Conservation (phyloP, 2,329 filamentous ascomycete genomes). For the Hymenotorrendiella dingleyae region DNA sequence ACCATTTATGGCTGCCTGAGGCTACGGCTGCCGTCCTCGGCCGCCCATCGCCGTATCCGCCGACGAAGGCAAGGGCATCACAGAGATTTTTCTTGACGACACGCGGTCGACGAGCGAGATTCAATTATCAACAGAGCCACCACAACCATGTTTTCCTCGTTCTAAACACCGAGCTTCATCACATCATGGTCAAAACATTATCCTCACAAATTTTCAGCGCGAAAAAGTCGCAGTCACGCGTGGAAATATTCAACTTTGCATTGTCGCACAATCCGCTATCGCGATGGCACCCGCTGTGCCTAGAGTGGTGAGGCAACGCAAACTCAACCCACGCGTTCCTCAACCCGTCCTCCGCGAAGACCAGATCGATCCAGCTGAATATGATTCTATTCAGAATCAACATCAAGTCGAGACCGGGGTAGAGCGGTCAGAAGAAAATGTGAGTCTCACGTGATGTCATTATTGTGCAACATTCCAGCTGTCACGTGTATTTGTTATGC, state of each 20-base stretch:
- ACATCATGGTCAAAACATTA: slow-evolving; percentile 22
- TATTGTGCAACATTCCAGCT: slow-evolving; percentile 9
- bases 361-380: slow-evolving; percentile 80
- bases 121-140: slow-evolving; percentile 25
- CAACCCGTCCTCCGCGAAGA: slow-evolving; percentile 68
- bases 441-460: slow-evolving; percentile 47
- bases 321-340: slow-evolving; percentile 40
- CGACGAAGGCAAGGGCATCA: too few relatives aligned
- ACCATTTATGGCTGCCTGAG: not conserved
- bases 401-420: slow-evolving; percentile 90
- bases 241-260: slow-evolving; percentile 13
- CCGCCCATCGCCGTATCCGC: too few relatives aligned
- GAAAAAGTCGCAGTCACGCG: slow-evolving; percentile 22
- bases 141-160: slow-evolving; percentile 17
- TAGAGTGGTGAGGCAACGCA: slow-evolving; percentile 46
- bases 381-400: slow-evolving; percentile 68
- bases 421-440: slow-evolving; percentile 94
- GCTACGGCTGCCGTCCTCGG: not conserved
- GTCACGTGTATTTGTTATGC: slow-evolving; percentile 3
- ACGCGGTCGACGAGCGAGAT: slow-evolving; percentile 2
- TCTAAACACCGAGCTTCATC: slow-evolving; percentile 18
- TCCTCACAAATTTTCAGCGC: slow-evolving; percentile 23
- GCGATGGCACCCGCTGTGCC: slow-evolving; percentile 17
- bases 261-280: slow-evolving; percentile 13
- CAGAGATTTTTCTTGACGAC: too few relatives aligned